Evolutionary conservation across 805 yeast genomes (phyloP), one percentile per base, ranked within the genome.

Genomic region (Kluyveromyces dobzhanskii): DNA sequence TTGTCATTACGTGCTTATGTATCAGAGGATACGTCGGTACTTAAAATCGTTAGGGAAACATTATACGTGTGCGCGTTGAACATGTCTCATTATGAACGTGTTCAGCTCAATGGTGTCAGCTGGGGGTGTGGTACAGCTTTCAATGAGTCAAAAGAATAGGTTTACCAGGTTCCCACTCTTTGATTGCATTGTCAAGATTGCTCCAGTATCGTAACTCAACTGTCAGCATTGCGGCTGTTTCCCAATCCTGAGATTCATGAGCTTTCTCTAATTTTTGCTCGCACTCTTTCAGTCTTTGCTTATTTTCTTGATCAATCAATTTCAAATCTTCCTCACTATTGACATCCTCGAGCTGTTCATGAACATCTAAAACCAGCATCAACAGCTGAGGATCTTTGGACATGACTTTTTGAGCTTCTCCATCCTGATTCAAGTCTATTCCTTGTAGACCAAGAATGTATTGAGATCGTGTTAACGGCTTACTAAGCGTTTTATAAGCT

Each of bases 191-290:
- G 35, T 75, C 75, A 25, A 90, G 76, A 54, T 84, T 88, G 35
- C 70, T 68, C 94, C 95, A 87, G 56, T 87, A 90, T 57, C 84
- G 84, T 45, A 90, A 63, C 46, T 73, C 74, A 17, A 86, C 74
- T 1, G 94, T 80, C 43, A 77, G 78, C 39, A 71, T 61, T 37
- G 81, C 77, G 11, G 90, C 81, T 1, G 59, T 51, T 9, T 76
- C 74, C 66, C 77, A 76, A 34, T 79, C 69, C n/a, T 66, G 46
- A 1, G 47, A 43, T 2, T 51, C 21, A 48, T 80, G 75, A 2
- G 80, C 69, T 5, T 57, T 46, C 2, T 68, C 68, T 36, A 90
- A 61, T 6, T 42, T 50, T 1, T 50, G 43, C 42, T 73, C 79
- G 3, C 76, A 57, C 1, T 58, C 59, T 1, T 57, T 50, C 19